These are phyloP conservation scores for Lizonia empirigonia DNA, from an alignment of 2,329 filamentous ascomycete species.

Conservation along the genomic window DNA sequence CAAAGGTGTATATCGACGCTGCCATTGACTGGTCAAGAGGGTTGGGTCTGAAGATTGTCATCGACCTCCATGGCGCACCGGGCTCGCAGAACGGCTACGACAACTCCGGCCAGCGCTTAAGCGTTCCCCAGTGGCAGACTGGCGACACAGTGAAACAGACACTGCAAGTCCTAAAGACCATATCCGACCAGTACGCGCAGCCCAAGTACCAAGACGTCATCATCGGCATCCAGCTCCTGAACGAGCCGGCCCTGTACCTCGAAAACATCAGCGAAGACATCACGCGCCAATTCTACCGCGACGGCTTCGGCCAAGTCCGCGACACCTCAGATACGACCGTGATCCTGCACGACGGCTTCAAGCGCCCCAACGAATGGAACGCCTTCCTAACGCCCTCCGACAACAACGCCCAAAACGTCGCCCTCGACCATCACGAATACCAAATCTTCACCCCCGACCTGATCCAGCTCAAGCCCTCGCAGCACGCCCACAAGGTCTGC, in stretches of 20 bases:
- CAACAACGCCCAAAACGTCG: conserved; percentile 59
- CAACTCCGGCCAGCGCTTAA: conserved; percentile 61
- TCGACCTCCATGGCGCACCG: conserved; percentile 64
- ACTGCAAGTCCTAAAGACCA: conserved; percentile 61
- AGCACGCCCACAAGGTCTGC: conserved; percentile 64
- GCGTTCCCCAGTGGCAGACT: conserved; percentile 53
- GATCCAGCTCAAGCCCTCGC: conserved; percentile 56
- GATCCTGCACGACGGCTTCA: conserved; percentile 65
- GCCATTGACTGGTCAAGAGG: conserved; percentile 63
- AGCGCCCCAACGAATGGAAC: conserved; percentile 63
- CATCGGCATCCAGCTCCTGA: conserved; percentile 62
- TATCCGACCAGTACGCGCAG: conserved; percentile 63
- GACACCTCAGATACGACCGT: conserved; percentile 55
- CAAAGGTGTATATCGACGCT: conserved; percentile 59
- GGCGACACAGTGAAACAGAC: conserved; percentile 58
- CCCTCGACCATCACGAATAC: conserved; percentile 73
- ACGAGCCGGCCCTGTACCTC: conserved; percentile 57
- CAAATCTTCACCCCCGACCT: conserved; percentile 64
- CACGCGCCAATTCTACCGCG: conserved; percentile 61
- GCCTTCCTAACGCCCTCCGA: conserved; percentile 61
- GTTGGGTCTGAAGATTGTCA: conserved; percentile 61
- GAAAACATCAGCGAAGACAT: conserved; percentile 53
- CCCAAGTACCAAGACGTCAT: conserved; percentile 63
- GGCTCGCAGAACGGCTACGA: conserved; percentile 67
- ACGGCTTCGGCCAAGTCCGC: conserved; percentile 58